phyloP scores from a whole-genome alignment of 75 land plant genomes.

The Selaginella tamariscina region DNA sequence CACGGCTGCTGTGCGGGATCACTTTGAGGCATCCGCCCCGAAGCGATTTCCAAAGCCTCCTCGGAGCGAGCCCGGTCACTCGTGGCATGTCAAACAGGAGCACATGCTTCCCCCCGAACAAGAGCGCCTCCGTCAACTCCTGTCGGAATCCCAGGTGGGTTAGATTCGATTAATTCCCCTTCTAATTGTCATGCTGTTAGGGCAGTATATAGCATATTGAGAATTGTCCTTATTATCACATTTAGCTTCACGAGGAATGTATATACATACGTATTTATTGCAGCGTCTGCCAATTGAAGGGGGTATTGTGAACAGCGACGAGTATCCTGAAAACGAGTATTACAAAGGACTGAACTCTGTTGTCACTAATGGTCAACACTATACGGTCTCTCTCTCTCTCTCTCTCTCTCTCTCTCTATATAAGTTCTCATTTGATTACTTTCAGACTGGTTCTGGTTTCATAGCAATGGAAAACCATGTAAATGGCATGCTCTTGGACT shows the following conservation, averaged over 20 bases:
- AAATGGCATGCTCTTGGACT: not conserved
- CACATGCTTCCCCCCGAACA: not conserved
- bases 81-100: not conserved
- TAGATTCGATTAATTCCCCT: not conserved
- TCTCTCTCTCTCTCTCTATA: not conserved
- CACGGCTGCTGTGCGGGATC: not conserved
- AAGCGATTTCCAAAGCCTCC: not conserved
- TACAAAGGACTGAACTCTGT: not conserved
- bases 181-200: not conserved
- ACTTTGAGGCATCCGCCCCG: not conserved
- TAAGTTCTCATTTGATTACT: not conserved
- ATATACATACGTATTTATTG: too few species aligned
- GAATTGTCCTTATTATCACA: too few species aligned
- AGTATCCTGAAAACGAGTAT: not conserved
- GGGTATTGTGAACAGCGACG: not conserved
- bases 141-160: not conserved
- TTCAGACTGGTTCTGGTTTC: not conserved
- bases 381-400: not conserved
- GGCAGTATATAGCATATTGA: too few species aligned
- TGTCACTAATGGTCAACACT: not conserved
- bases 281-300: not conserved
- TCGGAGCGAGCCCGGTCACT: not conserved
- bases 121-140: not conserved
- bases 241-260: too few species aligned
- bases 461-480: not conserved